Percentiles rank a stretch among this genome's conserved stretches.
These are phyloP conservation scores for Uronychia binucleata DNA, from an alignment of 73 alveolate species.

Conservation along the genomic window DNA sequence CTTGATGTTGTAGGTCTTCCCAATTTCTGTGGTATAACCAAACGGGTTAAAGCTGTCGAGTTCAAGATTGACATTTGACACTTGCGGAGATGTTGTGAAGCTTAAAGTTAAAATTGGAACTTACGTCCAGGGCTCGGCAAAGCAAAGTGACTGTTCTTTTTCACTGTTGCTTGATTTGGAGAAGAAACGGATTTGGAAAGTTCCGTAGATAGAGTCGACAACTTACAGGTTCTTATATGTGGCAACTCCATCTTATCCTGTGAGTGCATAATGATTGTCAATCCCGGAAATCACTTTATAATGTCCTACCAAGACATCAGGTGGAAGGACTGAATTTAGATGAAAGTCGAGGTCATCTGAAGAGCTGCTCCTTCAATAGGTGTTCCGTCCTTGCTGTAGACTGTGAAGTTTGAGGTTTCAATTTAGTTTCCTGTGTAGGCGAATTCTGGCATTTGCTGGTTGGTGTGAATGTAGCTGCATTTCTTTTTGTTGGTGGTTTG, in stretches of 20 bases:
- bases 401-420: not conserved
- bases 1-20: not conserved
- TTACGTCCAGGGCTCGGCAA: too few relatives aligned
- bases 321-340: too few relatives aligned
- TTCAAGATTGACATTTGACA: not conserved
- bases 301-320: not conserved
- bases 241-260: not conserved
- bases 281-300: not conserved
- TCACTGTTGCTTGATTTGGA: too few relatives aligned
- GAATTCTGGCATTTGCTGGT: not conserved
- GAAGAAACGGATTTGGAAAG: too few relatives aligned
- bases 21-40: not conserved
- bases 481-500: too few relatives aligned
- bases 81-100: not conserved
- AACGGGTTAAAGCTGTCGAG: too few relatives aligned
- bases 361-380: not conserved
- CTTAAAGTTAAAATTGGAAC: too few relatives aligned
- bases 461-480: not conserved
- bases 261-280: not conserved
- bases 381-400: not conserved
- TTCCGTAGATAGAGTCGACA: not conserved
- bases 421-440: not conserved
- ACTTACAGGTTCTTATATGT: not conserved
- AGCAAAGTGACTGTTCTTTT: too few relatives aligned
- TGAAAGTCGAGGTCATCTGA: too few relatives aligned